These are phyloP conservation scores for Rheum nobile DNA, from an alignment of 148 eudicot species.

Conservation along the genomic window DNA sequence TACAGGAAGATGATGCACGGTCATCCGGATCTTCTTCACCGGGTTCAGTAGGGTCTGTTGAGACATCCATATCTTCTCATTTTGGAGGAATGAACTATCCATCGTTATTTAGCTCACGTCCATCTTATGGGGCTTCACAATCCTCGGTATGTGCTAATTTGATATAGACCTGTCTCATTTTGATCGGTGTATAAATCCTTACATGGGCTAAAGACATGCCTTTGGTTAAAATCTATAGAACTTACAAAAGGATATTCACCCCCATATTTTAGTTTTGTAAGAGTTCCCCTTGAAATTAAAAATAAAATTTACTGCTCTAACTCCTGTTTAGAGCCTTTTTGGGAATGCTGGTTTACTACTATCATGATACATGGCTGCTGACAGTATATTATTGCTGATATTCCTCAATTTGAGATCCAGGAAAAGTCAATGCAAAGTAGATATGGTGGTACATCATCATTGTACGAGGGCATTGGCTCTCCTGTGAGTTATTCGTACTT, in stretches of 20 bases:
- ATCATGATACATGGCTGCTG: background rate
- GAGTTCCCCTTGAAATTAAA: background rate
- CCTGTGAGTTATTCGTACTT: slow-evolving; percentile 40
- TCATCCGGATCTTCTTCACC: slow-evolving; percentile 94
- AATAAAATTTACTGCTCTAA: background rate
- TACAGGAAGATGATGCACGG: slow-evolving; percentile 75
- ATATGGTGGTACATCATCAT: slow-evolving; percentile 36
- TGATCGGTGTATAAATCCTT: background rate
- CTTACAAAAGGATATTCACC: background rate
- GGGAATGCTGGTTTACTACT: background rate
- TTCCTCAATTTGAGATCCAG: slow-evolving; percentile 22
- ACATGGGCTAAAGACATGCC: background rate
- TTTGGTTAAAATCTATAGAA: background rate
- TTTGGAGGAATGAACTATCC: slow-evolving; percentile 99
- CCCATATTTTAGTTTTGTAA: background rate
- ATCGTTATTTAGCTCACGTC: slow-evolving; percentile 84
- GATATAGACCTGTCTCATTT: background rate
- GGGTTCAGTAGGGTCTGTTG: slow-evolving; percentile 80
- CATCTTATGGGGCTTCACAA: slow-evolving; percentile 61
- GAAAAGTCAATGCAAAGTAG: slow-evolving; percentile 49
- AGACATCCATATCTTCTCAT: slow-evolving; percentile 95
- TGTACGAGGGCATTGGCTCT: slow-evolving; percentile 52
- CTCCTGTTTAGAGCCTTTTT: background rate
- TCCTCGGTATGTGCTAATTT: slow-evolving; percentile 36
- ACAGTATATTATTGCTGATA: slow-evolving; percentile 1